Percentiles rank a stretch among this genome's conserved stretches.
Conservation (phyloP, 805 yeast species). For the Yamadazyma ubonensis region DNA sequence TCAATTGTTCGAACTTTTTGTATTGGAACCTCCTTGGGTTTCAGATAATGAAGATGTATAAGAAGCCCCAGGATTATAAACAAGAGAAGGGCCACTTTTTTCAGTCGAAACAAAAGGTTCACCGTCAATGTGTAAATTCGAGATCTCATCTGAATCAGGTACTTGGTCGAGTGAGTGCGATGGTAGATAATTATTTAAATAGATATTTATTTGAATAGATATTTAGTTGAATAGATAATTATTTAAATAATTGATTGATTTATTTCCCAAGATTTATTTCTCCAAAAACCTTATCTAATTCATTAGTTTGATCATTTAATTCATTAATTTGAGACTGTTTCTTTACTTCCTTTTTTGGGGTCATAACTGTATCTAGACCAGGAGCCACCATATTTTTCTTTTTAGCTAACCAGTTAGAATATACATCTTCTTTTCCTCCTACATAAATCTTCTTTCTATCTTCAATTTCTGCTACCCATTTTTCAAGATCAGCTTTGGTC, state of each 20-base stretch:
- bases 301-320: slow-evolving; percentile 18
- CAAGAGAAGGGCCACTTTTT: not conserved
- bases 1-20: slow-evolving; percentile 6
- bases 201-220: not conserved
- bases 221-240: not conserved
- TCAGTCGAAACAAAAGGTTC: slow-evolving; percentile 4
- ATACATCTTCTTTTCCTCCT: slow-evolving; percentile 13
- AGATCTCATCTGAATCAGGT: not conserved
- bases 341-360: slow-evolving; percentile 8
- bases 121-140: not conserved
- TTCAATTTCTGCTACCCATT: slow-evolving; percentile 28
- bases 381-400: slow-evolving; percentile 41
- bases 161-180: slow-evolving; percentile 1
- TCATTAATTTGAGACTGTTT: too few relatives aligned
- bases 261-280: slow-evolving; percentile 12
- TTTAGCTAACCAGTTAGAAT: slow-evolving; percentile 28
- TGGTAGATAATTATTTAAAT: not conserved
- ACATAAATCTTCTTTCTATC: slow-evolving; percentile 14
- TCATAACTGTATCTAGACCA: slow-evolving; percentile 37
- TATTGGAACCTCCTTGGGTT: not conserved
- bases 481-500: slow-evolving; percentile 22
- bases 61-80: not conserved
- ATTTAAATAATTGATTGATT: too few relatives aligned
- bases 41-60: not conserved
- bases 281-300: slow-evolving; percentile 30